Base-by-base conservation (phyloP, 2,329 filamentous ascomycete species). In the Fusarium scirpi region DNA sequence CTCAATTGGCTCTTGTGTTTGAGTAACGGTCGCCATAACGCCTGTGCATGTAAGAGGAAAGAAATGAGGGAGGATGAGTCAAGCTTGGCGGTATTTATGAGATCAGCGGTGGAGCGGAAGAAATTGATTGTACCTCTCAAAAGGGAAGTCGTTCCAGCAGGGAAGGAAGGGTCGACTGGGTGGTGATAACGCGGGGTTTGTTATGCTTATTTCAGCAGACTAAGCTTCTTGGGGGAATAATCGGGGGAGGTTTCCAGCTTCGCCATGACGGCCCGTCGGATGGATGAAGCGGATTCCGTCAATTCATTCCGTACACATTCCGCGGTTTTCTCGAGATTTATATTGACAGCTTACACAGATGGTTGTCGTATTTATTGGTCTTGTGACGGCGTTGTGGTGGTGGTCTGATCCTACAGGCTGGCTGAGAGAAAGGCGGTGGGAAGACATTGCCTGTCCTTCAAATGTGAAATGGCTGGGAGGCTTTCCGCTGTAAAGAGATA, bases 1-100 rank as follows among this genome's bases (percentile, higher is more conserved):
- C 58, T 71, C 69, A 25, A 71, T 58, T 0, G 61, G 32, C 30
- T 72, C 65, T 4, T 56, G 58, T 0, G 65, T 72, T 5, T 72
- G 69, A 0, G 55, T 71, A 3, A 43, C 11, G 12, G 61, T 56
- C n/a, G 69, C 71, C 69, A 71, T 71, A 4, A 20, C 43, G 45
- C 18, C 22, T 51, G 3, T 18, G 15, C 2, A 15, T 12, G 20
- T 5, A 32, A 11, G 5, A 22, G 22, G 10, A 5, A 6, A 24
- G 22, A 34, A 4, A 22, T 11, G 32, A 16, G 11, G 20, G 8
- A 22, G 18, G 20, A 22, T 27, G 11, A 41, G 25, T 44, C 32
- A 25, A 27, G 48, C n/a, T 48, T 22, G 9, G 27, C 34, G 29
- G 34, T 34, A 47, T 47, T 48, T 58, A 48, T 34, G 30, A 34